Percentiles rank a stretch among this genome's conserved stretches.
These are phyloP conservation scores for Phytophthora megakarya DNA, from an alignment of 352 stramenopile genomes.

Conservation along the genomic window DNA sequence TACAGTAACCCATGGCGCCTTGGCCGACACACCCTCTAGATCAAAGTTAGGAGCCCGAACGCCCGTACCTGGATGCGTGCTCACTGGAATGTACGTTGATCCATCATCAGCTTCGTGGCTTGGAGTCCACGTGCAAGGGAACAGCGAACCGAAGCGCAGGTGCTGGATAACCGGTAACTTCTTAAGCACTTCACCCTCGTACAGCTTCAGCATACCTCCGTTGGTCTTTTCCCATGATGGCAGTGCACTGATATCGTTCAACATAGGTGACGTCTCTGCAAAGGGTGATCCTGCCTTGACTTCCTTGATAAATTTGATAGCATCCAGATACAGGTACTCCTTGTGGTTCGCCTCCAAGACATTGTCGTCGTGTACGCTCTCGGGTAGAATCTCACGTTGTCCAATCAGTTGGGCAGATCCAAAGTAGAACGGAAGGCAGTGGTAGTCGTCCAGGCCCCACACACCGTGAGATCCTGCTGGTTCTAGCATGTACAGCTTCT, in stretches of 20 bases:
- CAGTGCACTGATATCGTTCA: conserved; percentile 92
- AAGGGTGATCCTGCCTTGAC: conserved; percentile 92
- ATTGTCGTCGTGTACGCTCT: conserved; percentile 74
- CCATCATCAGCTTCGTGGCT: conserved; percentile 56
- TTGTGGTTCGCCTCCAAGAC: conserved; percentile 62
- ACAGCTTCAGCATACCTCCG: conserved; percentile 89
- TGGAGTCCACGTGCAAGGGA: conserved; percentile 84
- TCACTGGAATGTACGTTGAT: conserved; percentile 59
- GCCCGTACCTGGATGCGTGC: conserved; percentile 58
- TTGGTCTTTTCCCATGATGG: conserved; percentile 93
- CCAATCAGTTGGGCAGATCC: conserved; percentile 94
- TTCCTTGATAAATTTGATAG: conserved; percentile 92
- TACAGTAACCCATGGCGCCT: conserved; percentile 71
- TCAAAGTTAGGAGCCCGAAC: conserved; percentile 77
- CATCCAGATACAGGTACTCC: conserved; percentile 94
- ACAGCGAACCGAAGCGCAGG: conserved; percentile 96
- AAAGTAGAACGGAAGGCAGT: conserved; percentile 98
- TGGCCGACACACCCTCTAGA: conserved; percentile 57
- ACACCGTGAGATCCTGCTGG: conserved; percentile 98
- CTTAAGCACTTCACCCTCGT: conserved; percentile 96
- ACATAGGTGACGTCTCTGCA: conserved; percentile 93
- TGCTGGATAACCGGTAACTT: conserved; percentile 99
- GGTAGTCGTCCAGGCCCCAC: conserved; percentile 99
- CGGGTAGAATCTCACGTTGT: conserved; percentile 71
- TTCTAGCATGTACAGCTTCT: conserved; percentile 98